Evolutionary conservation across 306 rosid species (phyloP), one percentile per base, ranked within the genome.

Genomic region (Vachellia pachyceras): DNA sequence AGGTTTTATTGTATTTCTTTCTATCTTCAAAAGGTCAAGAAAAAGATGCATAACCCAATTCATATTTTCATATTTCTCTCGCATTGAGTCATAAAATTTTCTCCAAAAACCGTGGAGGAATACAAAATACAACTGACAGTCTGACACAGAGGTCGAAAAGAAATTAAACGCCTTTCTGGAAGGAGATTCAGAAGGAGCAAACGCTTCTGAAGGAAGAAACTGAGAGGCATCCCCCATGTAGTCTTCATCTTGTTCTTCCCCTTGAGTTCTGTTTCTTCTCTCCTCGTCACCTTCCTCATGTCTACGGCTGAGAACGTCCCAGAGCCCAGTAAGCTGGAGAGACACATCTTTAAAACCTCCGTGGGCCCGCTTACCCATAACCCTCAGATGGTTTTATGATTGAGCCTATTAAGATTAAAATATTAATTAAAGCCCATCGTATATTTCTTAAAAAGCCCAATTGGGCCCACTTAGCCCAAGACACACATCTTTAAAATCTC

Each of bases 141-240:
- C 11, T 17, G 61, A 36, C 72, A 36, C 69, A 73, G 49, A 35
- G 72, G 64, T 20, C 50, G 69, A 69, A 76, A 77, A 35, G 20
- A 6, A 18, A 73, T 50, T 77, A 64, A 29, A 42, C 70, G 90
- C 97, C 92, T 75, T 90, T 81, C 72, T 84, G 42, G 87, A 64
- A 2, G 72, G 35, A 55, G 89, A 18, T 17, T 78, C 81, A n/a
- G 93, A 86, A 84, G 90, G 80, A 12, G 41, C 10, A 11, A 78
- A 5, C 45, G 80, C 58, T 25, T 90, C 88, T 13, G 85, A 73
- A 76, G 95, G 91, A 73, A 95, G 85, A 67, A 93, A 91, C 22
- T 25, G 85, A 66, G 97, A 91, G 80, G 93, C 92, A 80, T 91
- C 91, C 3, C 88, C 97, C 99, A 95, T 91, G 84, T 95, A 95